Evolutionary conservation across 2,329 filamentous ascomycete genomes (phyloP).

Genomic region (Epichloe amarillans): DNA sequence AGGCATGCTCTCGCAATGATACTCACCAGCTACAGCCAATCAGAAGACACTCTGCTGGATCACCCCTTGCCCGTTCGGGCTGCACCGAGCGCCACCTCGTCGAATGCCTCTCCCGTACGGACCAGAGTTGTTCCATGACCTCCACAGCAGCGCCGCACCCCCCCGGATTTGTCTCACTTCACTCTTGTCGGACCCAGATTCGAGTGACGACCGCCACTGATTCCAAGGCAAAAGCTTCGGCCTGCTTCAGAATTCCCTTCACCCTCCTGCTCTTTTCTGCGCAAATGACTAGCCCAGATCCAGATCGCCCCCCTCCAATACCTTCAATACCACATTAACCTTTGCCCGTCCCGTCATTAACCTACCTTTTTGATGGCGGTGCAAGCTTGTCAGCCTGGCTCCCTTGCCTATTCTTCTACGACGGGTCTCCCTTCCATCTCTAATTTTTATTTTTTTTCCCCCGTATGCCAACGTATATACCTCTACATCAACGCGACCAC

Average conservation of each 20-base stretch:
- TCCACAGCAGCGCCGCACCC: background rate
- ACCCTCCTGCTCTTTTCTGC: conserved; percentile 1
- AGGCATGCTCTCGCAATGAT: conserved; percentile 6
- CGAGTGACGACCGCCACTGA: background rate
- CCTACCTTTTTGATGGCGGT: background rate
- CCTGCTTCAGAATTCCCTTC: background rate
- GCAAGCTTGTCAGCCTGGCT: background rate
- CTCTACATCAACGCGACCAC: background rate
- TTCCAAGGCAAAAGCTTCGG: background rate
- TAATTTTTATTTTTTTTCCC: background rate
- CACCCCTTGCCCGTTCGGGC: conserved; percentile 2
- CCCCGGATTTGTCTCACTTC: conserved; percentile 3
- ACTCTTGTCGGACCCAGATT: background rate
- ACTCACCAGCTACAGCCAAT: background rate
- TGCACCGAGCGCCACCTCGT: conserved; percentile 1
- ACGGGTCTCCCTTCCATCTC: background rate
- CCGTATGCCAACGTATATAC: background rate
- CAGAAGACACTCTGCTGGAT: background rate
- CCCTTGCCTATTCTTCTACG: background rate
- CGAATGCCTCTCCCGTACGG: background rate
- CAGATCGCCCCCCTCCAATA: too few relatives aligned
- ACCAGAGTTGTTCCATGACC: background rate
- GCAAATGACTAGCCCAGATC: conserved; percentile 2
- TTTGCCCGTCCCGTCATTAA: background rate
- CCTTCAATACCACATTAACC: background rate